phyloP scores from a whole-genome alignment of 1,284 basidiomycete genomes.

The Athelia sp. region DNA sequence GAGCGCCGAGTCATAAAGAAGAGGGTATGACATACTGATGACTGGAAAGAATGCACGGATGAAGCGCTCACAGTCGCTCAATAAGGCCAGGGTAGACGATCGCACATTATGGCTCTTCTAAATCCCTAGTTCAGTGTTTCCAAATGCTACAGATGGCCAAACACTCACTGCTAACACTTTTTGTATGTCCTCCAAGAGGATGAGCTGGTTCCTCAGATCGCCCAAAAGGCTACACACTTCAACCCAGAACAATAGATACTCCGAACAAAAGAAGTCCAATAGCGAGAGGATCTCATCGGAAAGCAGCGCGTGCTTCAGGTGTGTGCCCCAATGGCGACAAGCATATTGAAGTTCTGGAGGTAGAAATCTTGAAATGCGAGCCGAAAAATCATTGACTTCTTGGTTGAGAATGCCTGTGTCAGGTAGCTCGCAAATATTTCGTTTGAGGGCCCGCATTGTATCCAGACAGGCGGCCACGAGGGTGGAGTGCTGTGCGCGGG shows the following conservation, averaged over 20 bases:
- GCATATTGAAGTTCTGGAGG: background rate
- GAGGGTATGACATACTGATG: background rate
- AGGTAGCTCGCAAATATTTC: background rate
- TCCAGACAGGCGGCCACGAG: background rate
- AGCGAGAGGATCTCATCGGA: background rate
- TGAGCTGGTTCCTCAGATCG: background rate
- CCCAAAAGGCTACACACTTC: slow-evolving; percentile 1
- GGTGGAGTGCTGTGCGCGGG: background rate
- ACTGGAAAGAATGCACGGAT: background rate
- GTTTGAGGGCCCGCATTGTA: background rate
- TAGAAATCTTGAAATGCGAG: background rate
- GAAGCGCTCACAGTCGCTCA: background rate
- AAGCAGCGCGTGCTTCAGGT: background rate
- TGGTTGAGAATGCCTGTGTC: background rate
- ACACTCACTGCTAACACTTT: background rate
- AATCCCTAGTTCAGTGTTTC: background rate
- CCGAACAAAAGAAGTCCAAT: background rate
- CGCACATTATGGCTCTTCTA: background rate
- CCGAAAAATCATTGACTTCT: background rate
- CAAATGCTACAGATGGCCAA: background rate
- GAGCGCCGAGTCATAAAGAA: background rate
- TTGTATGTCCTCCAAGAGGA: background rate
- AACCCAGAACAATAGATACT: background rate
- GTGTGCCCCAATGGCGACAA: background rate
- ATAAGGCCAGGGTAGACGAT: background rate